These are phyloP conservation scores for Candida albicans DNA, from an alignment of 1,139 yeast genomes.

Conservation along the genomic window DNA sequence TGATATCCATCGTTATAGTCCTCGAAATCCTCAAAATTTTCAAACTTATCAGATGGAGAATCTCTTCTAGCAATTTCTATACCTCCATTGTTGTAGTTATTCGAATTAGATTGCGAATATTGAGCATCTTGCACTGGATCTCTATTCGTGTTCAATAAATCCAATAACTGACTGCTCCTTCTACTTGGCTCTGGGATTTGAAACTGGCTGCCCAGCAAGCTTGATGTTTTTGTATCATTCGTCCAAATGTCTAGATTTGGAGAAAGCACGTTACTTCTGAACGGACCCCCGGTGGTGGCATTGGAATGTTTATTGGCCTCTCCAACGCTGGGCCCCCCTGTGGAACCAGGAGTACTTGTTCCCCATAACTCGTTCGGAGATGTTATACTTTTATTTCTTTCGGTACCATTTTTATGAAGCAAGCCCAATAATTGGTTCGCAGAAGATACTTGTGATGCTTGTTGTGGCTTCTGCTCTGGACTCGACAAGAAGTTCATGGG, in stretches of 20 bases:
- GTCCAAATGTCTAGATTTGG: constrained; percentile 6
- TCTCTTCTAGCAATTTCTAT: neutral
- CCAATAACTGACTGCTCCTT: constrained; percentile 3
- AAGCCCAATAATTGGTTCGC: constrained; percentile 22
- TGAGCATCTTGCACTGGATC: neutral
- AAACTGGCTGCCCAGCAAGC: neutral
- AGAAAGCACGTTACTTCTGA: neutral
- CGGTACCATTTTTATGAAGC: constrained; percentile 15
- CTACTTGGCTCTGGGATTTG: neutral
- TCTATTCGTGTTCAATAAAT: constrained; percentile 4
- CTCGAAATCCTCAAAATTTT: constrained; percentile 39
- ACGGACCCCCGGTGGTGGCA: too few species aligned
- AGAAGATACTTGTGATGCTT: constrained; percentile 5
- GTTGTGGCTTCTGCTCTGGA: constrained; percentile 1
- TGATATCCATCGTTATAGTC: constrained; percentile 29
- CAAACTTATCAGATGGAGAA: constrained; percentile 20
- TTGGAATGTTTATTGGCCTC: too few species aligned
- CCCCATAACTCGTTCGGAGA: constrained; percentile 6
- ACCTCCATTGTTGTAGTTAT: neutral
- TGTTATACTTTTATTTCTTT: constrained; percentile 1
- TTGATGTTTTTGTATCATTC: neutral
- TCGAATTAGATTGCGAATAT: neutral
- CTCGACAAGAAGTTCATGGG: neutral
- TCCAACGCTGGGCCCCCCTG: neutral
- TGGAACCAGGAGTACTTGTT: neutral